Percentiles rank a stretch among this genome's conserved stretches.
Evolutionary conservation across 2,329 filamentous ascomycete genomes (phyloP).

Genomic region (Grosmannia clavigera): DNA sequence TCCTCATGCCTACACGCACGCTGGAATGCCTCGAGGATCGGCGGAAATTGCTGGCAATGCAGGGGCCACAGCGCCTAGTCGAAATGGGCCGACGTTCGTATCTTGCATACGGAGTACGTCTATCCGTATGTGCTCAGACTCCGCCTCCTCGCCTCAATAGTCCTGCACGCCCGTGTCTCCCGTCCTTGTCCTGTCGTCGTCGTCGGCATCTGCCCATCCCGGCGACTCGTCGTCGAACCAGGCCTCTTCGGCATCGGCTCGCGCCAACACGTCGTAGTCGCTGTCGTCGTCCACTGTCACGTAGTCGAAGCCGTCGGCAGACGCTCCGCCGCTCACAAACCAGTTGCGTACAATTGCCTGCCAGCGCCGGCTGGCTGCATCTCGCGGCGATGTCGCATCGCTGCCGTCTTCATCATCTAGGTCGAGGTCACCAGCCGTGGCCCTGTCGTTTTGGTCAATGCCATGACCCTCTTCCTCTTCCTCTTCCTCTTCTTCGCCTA

Average conservation of each 20-base stretch:
- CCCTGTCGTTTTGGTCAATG: neutral
- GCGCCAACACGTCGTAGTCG: conserved; percentile 52
- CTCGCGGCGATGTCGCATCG: conserved; percentile 29
- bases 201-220: conserved; percentile 38
- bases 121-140: neutral
- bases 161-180: conserved; percentile 65
- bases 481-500: conserved; percentile 7
- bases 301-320: conserved; percentile 71
- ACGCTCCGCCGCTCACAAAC: conserved; percentile 53
- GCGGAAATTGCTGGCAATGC: neutral
- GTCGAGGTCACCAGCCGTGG: neutral
- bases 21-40: neutral
- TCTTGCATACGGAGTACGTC: neutral
- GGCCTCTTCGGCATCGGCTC: conserved; percentile 52
- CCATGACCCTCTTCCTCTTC: neutral
- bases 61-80: neutral
- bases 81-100: neutral
- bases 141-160: conserved; percentile 33
- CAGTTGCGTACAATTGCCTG: conserved; percentile 56
- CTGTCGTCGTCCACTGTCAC: conserved; percentile 55
- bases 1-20: no score
- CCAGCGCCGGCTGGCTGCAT: conserved; percentile 60
- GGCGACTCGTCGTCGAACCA: conserved; percentile 76
- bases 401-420: conserved; percentile 20
- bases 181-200: conserved; percentile 16